Evolutionary conservation across 176 grass and related monocot genomes (phyloP).

Genomic region (Elymus sibiricus): DNA sequence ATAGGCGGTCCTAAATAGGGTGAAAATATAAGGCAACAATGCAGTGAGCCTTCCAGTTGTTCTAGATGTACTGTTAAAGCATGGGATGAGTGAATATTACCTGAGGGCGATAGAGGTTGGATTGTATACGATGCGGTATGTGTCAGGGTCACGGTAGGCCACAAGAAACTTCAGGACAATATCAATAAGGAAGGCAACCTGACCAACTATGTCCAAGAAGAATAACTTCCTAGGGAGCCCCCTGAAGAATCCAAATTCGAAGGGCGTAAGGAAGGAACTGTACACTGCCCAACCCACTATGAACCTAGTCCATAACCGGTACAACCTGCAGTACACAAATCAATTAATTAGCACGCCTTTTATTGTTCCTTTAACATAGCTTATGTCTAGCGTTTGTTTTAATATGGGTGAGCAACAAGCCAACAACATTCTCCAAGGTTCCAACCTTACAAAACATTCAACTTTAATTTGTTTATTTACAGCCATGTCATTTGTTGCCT

Average conservation of each 20-base stretch:
- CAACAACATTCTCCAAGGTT: neutral
- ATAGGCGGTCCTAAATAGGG: neutral
- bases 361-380: neutral
- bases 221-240: conserved; percentile 76
- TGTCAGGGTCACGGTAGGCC: conserved; percentile 75
- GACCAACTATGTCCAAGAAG: conserved; percentile 78
- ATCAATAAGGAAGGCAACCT: conserved; percentile 72
- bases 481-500: neutral
- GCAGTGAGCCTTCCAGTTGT: neutral
- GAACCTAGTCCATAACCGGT: conserved; percentile 71
- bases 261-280: conserved; percentile 80
- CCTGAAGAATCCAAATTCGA: conserved; percentile 93
- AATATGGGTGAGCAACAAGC: neutral
- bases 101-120: conserved; percentile 63
- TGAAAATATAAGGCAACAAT: neutral
- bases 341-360: neutral
- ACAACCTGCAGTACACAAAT: conserved; percentile 49
- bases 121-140: conserved; percentile 58
- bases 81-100: conserved; percentile 12
- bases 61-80: neutral
- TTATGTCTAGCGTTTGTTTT: neutral
- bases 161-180: conserved; percentile 71
- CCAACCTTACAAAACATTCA: neutral
- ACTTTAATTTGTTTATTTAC: neutral
- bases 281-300: conserved; percentile 89